phyloP scores from a whole-genome alignment of 2,329 filamentous ascomycete genomes.

The Pleoardoris graminearum region DNA sequence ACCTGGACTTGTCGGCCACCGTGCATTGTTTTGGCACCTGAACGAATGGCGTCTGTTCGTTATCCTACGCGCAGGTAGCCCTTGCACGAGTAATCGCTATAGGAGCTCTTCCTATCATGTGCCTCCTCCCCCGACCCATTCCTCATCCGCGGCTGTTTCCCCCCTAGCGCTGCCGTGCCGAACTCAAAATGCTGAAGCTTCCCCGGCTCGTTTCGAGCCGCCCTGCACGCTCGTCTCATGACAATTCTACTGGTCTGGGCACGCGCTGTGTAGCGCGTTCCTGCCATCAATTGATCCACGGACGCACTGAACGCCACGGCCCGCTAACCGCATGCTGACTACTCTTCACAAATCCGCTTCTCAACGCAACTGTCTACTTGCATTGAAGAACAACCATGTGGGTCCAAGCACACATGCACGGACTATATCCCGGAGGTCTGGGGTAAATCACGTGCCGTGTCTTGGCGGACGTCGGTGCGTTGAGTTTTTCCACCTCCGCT shows the following conservation, averaged over 20 bases:
- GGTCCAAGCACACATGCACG: neutral
- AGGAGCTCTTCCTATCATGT: too few relatives aligned
- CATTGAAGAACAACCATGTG: neutral
- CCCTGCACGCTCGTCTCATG: neutral
- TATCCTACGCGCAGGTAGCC: too few relatives aligned
- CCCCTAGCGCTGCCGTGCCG: slow-evolving; percentile 5
- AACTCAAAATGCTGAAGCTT: neutral
- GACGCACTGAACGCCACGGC: neutral
- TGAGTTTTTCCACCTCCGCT: slow-evolving; percentile 11
- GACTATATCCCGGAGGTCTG: neutral
- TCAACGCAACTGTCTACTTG: neutral
- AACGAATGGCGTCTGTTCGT: too few relatives aligned
- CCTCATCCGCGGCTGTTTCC: slow-evolving; percentile 5
- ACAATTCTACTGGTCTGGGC: neutral
- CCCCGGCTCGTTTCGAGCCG: neutral
- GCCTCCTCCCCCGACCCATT: too few relatives aligned
- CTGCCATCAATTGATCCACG: neutral
- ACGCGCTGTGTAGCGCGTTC: neutral
- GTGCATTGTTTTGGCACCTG: too few relatives aligned
- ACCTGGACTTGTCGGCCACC: too few relatives aligned
- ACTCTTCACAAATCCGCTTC: neutral
- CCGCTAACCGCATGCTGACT: neutral
- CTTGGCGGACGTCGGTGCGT: slow-evolving; percentile 10
- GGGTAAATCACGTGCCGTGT: slow-evolving; percentile 3
- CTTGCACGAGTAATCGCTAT: too few relatives aligned